Conservation (phyloP, 2,329 filamentous ascomycete species). For the Lomentospora prolificans region DNA sequence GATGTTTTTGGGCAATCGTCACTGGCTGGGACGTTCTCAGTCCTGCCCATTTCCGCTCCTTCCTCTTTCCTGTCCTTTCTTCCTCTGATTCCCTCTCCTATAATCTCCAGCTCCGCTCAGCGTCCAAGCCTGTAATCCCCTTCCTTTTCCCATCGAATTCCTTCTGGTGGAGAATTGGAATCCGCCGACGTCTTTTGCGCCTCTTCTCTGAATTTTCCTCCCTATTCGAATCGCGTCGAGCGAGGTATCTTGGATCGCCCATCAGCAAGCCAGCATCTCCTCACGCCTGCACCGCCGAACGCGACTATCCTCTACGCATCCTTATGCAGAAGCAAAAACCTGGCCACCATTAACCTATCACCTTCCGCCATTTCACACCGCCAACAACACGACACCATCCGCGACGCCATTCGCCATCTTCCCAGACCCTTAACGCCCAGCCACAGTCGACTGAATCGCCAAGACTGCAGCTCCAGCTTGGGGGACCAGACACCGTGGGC, state of each 20-base stretch:
- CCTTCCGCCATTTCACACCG: neutral
- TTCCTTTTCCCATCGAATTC: neutral
- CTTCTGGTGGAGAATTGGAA: neutral
- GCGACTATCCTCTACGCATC: neutral
- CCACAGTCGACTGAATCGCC: neutral
- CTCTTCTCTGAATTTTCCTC: neutral
- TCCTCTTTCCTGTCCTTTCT: neutral
- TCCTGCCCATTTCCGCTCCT: constrained; percentile 1
- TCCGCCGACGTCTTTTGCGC: neutral
- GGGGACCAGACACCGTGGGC: neutral
- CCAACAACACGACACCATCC: constrained; percentile 1
- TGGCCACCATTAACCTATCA: neutral
- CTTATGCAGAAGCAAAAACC: neutral
- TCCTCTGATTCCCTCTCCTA: neutral
- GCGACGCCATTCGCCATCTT: neutral
- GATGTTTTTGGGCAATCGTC: neutral
- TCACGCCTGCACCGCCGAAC: neutral
- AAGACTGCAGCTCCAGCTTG: neutral
- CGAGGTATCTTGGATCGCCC: neutral
- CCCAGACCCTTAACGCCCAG: neutral
- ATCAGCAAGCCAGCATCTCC: neutral
- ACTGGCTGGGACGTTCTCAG: neutral
- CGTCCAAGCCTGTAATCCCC: neutral
- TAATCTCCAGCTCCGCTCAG: neutral
- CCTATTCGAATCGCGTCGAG: neutral